phyloP scores from a whole-genome alignment of 2,329 filamentous ascomycete species.

The Ophiognomonia clavigignenti-juglandacearum region DNA sequence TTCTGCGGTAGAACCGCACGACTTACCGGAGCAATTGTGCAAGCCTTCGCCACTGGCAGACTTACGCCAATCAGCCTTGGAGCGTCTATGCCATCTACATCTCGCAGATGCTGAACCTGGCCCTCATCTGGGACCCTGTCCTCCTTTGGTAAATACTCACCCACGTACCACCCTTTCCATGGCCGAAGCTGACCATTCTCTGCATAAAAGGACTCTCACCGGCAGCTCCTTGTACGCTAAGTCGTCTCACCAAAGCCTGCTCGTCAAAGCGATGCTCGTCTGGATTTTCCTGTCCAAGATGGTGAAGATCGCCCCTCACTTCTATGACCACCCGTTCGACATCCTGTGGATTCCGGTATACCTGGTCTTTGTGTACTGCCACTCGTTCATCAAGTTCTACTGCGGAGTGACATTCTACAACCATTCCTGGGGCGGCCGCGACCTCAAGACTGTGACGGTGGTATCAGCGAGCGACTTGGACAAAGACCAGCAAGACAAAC shows the following conservation, averaged over 20 bases:
- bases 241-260: not conserved
- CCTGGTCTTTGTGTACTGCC: constrained; percentile 51
- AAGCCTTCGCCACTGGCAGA: constrained; percentile 34
- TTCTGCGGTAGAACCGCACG: constrained; percentile 52
- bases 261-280: constrained; percentile 17
- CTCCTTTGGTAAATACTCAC: constrained; percentile 27
- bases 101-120: constrained; percentile 49
- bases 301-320: constrained; percentile 51
- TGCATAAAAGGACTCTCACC: constrained; percentile 17
- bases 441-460: constrained; percentile 20
- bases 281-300: constrained; percentile 53
- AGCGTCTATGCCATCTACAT: constrained; percentile 52
- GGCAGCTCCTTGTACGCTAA: constrained; percentile 13
- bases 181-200: not conserved
- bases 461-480: not conserved
- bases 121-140: constrained; percentile 44
- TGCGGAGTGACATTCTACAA: constrained; percentile 49
- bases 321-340: constrained; percentile 46
- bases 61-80: constrained; percentile 44
- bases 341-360: constrained; percentile 43
- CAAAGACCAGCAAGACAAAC: too few species aligned
- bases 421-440: constrained; percentile 35
- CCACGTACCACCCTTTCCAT: not conserved
- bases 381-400: constrained; percentile 53
- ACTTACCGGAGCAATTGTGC: constrained; percentile 53